Conservation (phyloP, 345 rosid species). For the Ailanthus altissimus region DNA sequence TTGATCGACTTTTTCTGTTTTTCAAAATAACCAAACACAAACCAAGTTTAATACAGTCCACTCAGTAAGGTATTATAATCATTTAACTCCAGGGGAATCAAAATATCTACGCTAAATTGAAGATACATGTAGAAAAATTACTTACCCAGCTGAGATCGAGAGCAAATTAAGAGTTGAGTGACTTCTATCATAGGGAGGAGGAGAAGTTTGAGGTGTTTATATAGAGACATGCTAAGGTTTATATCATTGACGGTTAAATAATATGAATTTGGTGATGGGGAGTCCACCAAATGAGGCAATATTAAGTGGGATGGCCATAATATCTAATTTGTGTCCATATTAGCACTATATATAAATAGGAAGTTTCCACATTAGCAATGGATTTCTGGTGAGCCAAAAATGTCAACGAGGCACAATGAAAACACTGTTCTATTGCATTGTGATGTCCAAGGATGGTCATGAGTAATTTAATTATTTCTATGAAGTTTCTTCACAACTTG, state of each 20-base stretch:
- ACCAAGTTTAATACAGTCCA: background rate
- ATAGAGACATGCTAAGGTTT: constrained; percentile 9
- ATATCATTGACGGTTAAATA: background rate
- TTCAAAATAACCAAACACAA: background rate
- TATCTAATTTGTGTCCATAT: background rate
- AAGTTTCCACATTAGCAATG: constrained; percentile 21
- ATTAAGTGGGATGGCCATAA: constrained; percentile 35
- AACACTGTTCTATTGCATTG: constrained; percentile 4
- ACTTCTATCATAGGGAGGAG: background rate
- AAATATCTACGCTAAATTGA: background rate
- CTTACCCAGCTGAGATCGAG: constrained; percentile 1
- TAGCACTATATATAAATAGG: constrained; percentile 36
- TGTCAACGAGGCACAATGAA: constrained; percentile 22
- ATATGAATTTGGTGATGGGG: constrained; percentile 14
- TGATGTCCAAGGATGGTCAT: constrained; percentile 25
- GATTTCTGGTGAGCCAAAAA: constrained; percentile 18
- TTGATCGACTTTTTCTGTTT: background rate
- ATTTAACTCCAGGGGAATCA: background rate
- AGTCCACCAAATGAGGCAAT: constrained; percentile 40
- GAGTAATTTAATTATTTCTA: background rate
- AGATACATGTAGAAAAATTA: background rate
- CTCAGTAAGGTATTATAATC: background rate
- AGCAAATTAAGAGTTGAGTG: background rate
- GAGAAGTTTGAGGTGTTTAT: background rate
- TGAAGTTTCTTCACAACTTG: background rate